phyloP scores from a whole-genome alignment of 345 rosid genomes.

The Lepidium africanum region DNA sequence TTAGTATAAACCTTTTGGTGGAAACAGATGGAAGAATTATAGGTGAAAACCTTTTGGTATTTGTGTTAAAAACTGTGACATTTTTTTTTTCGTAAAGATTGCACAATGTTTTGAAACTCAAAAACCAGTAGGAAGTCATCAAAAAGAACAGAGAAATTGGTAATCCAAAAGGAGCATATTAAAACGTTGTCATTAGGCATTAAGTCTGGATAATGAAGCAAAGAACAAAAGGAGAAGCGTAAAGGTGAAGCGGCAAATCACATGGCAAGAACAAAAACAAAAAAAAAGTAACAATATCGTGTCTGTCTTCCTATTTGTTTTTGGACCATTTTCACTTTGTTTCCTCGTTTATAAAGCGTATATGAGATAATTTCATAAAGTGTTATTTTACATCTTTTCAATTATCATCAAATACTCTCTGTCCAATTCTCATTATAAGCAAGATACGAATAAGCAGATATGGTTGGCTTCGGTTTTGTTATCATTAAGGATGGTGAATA shows the following conservation, averaged over 20 bases:
- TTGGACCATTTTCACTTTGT: not conserved
- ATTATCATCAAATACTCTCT: not conserved
- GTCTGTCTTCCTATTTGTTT: slow-evolving; percentile 1
- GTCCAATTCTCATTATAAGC: not conserved
- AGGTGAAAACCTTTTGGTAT: too few relatives aligned
- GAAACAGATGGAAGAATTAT: too few relatives aligned
- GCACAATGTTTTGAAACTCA: not conserved
- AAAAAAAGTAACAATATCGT: not conserved
- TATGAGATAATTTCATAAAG: not conserved
- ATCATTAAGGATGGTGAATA: not conserved
- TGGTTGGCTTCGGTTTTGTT: not conserved
- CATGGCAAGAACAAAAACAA: not conserved
- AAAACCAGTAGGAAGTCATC: not conserved
- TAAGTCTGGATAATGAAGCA: not conserved
- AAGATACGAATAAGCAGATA: not conserved
- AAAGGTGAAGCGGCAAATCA: slow-evolving; percentile 24
- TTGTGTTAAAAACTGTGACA: too few relatives aligned
- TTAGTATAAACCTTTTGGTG: too few relatives aligned
- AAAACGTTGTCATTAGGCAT: not conserved
- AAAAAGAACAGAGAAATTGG: not conserved
- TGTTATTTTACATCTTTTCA: not conserved
- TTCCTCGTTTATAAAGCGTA: not conserved
- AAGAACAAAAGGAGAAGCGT: slow-evolving; percentile 20
- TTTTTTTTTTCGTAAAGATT: not conserved
- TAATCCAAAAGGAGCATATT: not conserved